These are phyloP conservation scores for Pisolithus albus DNA, from an alignment of 768 basidiomycete species.

Conservation along the genomic window DNA sequence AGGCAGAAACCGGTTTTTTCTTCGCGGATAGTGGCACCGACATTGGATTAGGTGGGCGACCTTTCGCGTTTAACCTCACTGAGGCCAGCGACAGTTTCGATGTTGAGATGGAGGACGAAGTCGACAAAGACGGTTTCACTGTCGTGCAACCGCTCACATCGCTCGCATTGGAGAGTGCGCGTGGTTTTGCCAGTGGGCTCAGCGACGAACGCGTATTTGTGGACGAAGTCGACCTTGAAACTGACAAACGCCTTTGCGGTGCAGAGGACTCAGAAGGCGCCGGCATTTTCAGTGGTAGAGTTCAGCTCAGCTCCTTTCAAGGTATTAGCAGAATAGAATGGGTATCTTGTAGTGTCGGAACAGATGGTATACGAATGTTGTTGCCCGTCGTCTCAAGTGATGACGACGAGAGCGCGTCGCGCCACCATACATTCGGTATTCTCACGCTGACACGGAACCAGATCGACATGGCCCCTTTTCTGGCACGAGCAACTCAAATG, in stretches of 20 bases:
- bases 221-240: conserved; percentile 36
- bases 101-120: conserved; percentile 22
- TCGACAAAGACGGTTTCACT: conserved; percentile 30
- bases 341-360: conserved; percentile 15
- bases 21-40: conserved; percentile 33
- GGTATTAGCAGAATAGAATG: neutral
- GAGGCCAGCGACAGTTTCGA: conserved; percentile 17
- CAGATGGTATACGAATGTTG: neutral
- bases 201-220: conserved; percentile 33
- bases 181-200: conserved; percentile 40
- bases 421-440: conserved; percentile 8
- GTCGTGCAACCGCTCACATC: conserved; percentile 45
- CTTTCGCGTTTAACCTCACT: conserved; percentile 10
- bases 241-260: conserved; percentile 32
- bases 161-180: conserved; percentile 47
- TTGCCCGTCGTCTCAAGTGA: conserved; percentile 14
- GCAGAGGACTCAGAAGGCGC: conserved; percentile 47
- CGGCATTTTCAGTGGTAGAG: conserved; percentile 13
- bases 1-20: conserved; percentile 33
- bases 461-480: neutral
- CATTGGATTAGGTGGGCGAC: conserved; percentile 46
- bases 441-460: conserved; percentile 12
- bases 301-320: neutral
- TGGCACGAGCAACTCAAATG: neutral
- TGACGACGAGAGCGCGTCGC: conserved; percentile 3